These are phyloP conservation scores for Arabidopsis lyrata DNA, from an alignment of 441 rosid species.

Conservation along the genomic window DNA sequence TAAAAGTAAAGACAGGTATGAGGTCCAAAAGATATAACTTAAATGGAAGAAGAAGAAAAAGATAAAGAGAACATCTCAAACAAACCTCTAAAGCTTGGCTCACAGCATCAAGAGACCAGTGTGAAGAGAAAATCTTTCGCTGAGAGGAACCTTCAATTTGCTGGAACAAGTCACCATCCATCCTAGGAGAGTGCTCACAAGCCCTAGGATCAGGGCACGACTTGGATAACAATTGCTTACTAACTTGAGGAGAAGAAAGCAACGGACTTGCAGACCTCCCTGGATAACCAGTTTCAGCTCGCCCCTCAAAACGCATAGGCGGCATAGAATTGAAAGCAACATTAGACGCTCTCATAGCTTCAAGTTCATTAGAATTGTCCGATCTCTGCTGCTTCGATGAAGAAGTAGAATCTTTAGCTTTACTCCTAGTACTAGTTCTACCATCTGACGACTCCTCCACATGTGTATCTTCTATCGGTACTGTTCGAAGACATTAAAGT, in stretches of 20 bases:
- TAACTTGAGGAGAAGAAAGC: constrained; percentile 40
- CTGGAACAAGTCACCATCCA: constrained; percentile 44
- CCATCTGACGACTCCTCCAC: constrained; percentile 56
- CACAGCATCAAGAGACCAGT: constrained; percentile 72
- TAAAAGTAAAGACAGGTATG: constrained; percentile 18
- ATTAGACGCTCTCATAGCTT: constrained; percentile 46
- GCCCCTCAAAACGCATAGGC: constrained; percentile 53
- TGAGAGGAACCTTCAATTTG: constrained; percentile 48
- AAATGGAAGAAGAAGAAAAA: background rate
- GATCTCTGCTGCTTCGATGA: constrained; percentile 46
- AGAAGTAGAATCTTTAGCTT: constrained; percentile 43
- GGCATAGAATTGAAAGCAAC: constrained; percentile 74
- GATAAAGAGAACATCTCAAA: constrained; percentile 4
- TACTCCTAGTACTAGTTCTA: constrained; percentile 43
- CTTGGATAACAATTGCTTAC: constrained; percentile 48
- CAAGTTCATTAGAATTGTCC: constrained; percentile 37
- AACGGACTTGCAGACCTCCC: constrained; percentile 24
- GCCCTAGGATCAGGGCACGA: constrained; percentile 62
- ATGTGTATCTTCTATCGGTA: constrained; percentile 49
- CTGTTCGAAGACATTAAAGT: constrained; percentile 21
- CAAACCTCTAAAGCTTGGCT: constrained; percentile 78
- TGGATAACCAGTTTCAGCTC: constrained; percentile 31
- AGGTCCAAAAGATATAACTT: background rate
- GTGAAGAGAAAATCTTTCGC: constrained; percentile 54
- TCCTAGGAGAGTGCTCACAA: constrained; percentile 42